A percentile compares a stretch with the other conserved stretches of the same genome.
These are phyloP conservation scores for Helianthus tuberosus DNA, from an alignment of 129 eudicot genomes.

Conservation along the genomic window DNA sequence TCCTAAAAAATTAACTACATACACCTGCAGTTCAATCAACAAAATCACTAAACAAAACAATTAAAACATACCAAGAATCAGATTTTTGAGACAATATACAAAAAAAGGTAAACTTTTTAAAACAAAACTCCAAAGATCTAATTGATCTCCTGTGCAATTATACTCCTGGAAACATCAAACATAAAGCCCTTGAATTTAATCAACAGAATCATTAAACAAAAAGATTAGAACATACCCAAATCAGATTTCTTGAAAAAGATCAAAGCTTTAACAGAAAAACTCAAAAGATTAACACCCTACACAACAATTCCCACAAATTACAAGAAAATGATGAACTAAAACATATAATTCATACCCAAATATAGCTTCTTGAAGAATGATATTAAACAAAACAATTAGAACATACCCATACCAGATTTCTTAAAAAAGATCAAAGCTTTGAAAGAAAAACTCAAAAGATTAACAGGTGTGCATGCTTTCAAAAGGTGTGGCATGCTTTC, in stretches of 20 bases:
- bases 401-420: too few species aligned
- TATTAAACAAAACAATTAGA: too few species aligned
- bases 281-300: not conserved
- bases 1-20: not conserved
- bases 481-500: too few species aligned
- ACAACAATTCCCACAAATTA: too few species aligned
- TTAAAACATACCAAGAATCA: slow-evolving; percentile 7
- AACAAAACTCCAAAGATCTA: not conserved
- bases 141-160: not conserved
- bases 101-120: not conserved
- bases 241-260: slow-evolving; percentile 12
- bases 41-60: not conserved
- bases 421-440: too few species aligned
- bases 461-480: too few species aligned
- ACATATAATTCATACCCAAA: too few species aligned
- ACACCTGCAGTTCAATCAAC: not conserved
- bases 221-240: slow-evolving; percentile 4
- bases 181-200: not conserved
- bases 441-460: too few species aligned
- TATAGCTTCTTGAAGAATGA: too few species aligned
- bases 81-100: slow-evolving; percentile 2
- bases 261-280: not conserved
- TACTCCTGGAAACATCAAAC: not conserved
- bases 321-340: too few species aligned
- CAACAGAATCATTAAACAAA: not conserved